Percentiles rank a stretch among this genome's conserved stretches.
Conservation (phyloP, 2,329 filamentous ascomycete species). For the Ophiostoma sp. region DNA sequence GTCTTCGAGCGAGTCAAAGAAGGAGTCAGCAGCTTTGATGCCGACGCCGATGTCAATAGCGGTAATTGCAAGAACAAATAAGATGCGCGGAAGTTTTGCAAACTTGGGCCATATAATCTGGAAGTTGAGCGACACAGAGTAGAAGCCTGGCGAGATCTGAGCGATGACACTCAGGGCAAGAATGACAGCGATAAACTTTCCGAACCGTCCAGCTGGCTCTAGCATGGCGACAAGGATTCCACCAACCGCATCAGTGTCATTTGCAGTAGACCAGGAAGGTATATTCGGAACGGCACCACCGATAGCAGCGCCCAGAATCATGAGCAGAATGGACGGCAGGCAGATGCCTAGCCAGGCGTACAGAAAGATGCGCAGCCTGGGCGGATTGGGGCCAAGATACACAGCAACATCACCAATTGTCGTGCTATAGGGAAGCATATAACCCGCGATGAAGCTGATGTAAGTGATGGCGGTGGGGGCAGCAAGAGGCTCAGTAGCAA, state of each 20-base stretch:
- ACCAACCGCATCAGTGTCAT: constrained; percentile 49
- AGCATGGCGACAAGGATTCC: constrained; percentile 58
- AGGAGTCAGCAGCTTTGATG: constrained; percentile 38
- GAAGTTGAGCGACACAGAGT: constrained; percentile 60
- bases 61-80: constrained; percentile 39
- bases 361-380: constrained; percentile 39
- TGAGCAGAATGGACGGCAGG: constrained; percentile 52
- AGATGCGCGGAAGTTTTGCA: constrained; percentile 38
- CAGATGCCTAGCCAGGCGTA: constrained; percentile 55
- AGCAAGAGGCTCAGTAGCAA: constrained; percentile 32
- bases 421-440: constrained; percentile 58
- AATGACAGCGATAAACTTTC: constrained; percentile 56
- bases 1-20: constrained; percentile 41
- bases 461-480: constrained; percentile 44
- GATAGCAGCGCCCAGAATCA: constrained; percentile 61
- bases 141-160: constrained; percentile 56
- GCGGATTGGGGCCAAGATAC: constrained; percentile 48
- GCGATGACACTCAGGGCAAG: constrained; percentile 54
- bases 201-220: constrained; percentile 52
- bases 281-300: constrained; percentile 53
- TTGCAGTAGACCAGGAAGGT: constrained; percentile 48
- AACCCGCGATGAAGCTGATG: constrained; percentile 57
- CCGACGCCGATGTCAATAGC: constrained; percentile 40
- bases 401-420: constrained; percentile 57
- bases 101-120: constrained; percentile 40